Evolutionary conservation across 2,329 filamentous ascomycete species (phyloP), one percentile per base, ranked within the genome.

Genomic region (Penicillium fuscoglaucum): DNA sequence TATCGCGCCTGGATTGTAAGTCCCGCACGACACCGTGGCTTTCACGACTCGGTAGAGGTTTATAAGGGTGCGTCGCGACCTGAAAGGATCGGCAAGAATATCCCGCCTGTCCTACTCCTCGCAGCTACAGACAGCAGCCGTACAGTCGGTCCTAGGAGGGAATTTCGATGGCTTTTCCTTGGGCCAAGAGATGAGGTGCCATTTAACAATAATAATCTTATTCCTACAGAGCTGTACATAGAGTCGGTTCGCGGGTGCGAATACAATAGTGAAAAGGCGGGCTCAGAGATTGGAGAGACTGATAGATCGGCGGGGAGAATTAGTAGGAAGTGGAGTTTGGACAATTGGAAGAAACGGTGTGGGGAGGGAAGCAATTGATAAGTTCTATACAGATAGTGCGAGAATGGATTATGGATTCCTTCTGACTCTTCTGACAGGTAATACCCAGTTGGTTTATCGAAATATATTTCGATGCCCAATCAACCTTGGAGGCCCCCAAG

Each of bases 281-380:
- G 39, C 58, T 21, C 59, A 62, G 44, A 59, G 63, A 31, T 40
- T 66, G 39, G 62, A 68, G 44, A 61, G 54, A n/a, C 26, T 64
- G 24, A 56, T 65, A 37, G 58, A 66, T 4, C 52, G 58, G 8
- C 65, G 61, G 57, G 55, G 40, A n/a, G 43, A 54, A 46, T 24
- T 62, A 21, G 39, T 31, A 13, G 65, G 66, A 50, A 53, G 53
- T 53, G 61, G 61, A 39, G 41, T 63, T 13, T 65, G 66, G 64
- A 65, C 46, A 24, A 61, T 68, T 41, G 58, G 63, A 12, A 15
- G 39, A 39, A 39, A 67, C 17, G 65, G 63, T 2, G 63, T 66
- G 12, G 59, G 63, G 19, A 21, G 21, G 63, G 66, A 2, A 44
- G 41, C 41, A 6, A 58, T 69, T n/a, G 58, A 65, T 49, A 50